Conservation (phyloP, 805 yeast genomes). For the Candida glaebosa region DNA sequence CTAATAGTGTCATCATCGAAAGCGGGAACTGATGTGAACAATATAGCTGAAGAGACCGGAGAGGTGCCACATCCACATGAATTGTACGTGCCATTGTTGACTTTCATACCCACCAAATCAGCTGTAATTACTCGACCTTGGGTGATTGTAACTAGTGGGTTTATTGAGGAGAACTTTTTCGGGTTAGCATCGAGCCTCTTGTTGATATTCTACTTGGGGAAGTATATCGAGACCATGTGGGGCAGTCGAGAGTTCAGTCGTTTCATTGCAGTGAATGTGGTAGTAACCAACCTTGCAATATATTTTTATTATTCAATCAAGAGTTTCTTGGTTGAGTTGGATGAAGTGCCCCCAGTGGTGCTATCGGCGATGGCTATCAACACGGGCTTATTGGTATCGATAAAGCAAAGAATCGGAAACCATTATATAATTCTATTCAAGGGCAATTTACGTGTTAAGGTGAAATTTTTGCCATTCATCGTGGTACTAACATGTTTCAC, state of each 20-base stretch:
- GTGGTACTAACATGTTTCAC: slow-evolving; percentile 20
- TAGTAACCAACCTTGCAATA: slow-evolving; percentile 33
- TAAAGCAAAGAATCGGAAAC: slow-evolving; percentile 64
- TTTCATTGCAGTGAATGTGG: slow-evolving; percentile 39
- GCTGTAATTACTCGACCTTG: slow-evolving; percentile 43
- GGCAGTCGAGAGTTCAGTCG: slow-evolving; percentile 49
- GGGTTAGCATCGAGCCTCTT: slow-evolving; percentile 34
- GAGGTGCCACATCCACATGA: slow-evolving; percentile 44
- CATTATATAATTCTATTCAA: slow-evolving; percentile 50
- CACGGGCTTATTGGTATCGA: slow-evolving; percentile 58
- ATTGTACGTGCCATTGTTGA: slow-evolving; percentile 47
- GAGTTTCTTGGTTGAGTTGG: slow-evolving; percentile 12
- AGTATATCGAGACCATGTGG: slow-evolving; percentile 67
- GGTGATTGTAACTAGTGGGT: slow-evolving; percentile 46
- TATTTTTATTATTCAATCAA: slow-evolving; percentile 22
- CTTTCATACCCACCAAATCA: slow-evolving; percentile 45
- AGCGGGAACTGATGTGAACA: slow-evolving; percentile 18
- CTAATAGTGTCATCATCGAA: slow-evolving; percentile 29
- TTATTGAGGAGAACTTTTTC: slow-evolving; percentile 44
- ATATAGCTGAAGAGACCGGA: slow-evolving; percentile 30
- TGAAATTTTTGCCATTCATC: slow-evolving; percentile 38
- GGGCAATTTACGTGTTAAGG: slow-evolving; percentile 43
- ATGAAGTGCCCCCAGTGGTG: slow-evolving; percentile 39
- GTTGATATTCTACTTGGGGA: slow-evolving; percentile 50
- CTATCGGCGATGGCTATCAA: slow-evolving; percentile 55